Base-by-base conservation (phyloP, 805 yeast species). In the Grigorovia jiainica region DNA sequence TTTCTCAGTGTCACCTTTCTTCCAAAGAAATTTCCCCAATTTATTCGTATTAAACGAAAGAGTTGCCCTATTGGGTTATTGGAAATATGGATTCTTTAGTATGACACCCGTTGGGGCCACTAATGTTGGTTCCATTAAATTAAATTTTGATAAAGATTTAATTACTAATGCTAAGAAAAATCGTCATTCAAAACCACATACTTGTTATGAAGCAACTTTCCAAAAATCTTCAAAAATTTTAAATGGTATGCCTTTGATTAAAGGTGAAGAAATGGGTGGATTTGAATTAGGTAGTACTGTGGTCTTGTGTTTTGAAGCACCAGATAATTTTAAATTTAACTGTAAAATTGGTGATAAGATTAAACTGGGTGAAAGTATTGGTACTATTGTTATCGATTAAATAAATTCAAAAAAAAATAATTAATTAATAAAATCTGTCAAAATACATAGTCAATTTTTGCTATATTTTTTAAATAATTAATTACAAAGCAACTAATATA, bases 21-120 rank as follows among this genome's bases (percentile, higher is more conserved):
- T 92, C 69, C 98, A 92, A 65, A 76, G 75, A 49, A 79, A 94
- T 19, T 73, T 92, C 44, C 81, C 82, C 41, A 90, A 92, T 32
- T 72, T 92, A 49, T 92, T 92, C 60, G 85, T 90, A 4, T 67
- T 92, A 51, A 92, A 92, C 60, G 99, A 92, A 65, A 75, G 99
- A 53, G 98, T 92, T 3, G 95, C 98, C 0, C 66, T 92, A 39
- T 72, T 92, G 43, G 99, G 99, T 1, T 79, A 86, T 55, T 92
- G 98, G 98, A 85, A 83, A 58, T 75, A 92, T 60, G 99, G 99
- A 0, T 92, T 92, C 54, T 92, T 92, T 67, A 82, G 94, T 49
- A 92, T 92, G 99, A 90, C 95, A 1, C 97, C 99, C 0, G 98
- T 92, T 10, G 99, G 99, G 11, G 99, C 99, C 19, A 92, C 98